A percentile compares a stretch with the other conserved stretches of the same genome.
Conservation (phyloP, 805 yeast species). For the Barnettozyma sucrosica region DNA sequence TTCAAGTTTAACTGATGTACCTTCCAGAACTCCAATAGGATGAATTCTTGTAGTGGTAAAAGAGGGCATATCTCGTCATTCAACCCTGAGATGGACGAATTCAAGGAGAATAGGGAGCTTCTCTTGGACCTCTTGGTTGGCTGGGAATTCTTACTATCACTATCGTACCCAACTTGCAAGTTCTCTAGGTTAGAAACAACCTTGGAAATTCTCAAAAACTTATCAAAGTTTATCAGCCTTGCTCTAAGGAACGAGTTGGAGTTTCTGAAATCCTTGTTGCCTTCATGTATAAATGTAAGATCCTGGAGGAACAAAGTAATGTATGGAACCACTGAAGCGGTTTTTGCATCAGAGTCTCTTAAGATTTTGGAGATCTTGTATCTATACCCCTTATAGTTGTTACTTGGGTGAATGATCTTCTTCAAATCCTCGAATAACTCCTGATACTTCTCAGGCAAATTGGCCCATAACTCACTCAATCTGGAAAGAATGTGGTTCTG, state of each 20-base stretch:
- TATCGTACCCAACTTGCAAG: conserved; percentile 55
- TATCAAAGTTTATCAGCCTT: conserved; percentile 63
- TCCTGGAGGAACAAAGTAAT: conserved; percentile 71
- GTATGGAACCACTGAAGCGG: conserved; percentile 69
- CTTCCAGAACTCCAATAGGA: conserved; percentile 65
- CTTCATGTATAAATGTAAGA: conserved; percentile 74
- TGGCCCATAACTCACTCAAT: conserved; percentile 52
- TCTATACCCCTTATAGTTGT: conserved; percentile 67
- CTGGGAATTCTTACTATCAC: conserved; percentile 6
- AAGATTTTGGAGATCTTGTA: conserved; percentile 52
- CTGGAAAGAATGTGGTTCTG: conserved; percentile 70
- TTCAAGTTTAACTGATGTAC: conserved; percentile 52
- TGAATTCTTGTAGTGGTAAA: conserved; percentile 40
- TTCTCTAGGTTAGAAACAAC: conserved; percentile 62
- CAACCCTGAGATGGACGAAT: conserved; percentile 11
- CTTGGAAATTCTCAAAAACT: conserved; percentile 60
- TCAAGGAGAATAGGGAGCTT: conserved; percentile 23
- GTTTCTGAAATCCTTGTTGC: conserved; percentile 64
- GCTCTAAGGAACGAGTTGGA: conserved; percentile 45
- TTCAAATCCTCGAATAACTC: conserved; percentile 60
- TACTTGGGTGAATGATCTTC: conserved; percentile 67
- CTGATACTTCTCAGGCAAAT: conserved; percentile 50
- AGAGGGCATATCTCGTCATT: conserved; percentile 29
- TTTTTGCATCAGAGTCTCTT: conserved; percentile 33
- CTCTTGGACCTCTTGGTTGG: conserved; percentile 19